phyloP scores from a whole-genome alignment of 2,329 filamentous ascomycete genomes.

The Camillea tinctor region DNA sequence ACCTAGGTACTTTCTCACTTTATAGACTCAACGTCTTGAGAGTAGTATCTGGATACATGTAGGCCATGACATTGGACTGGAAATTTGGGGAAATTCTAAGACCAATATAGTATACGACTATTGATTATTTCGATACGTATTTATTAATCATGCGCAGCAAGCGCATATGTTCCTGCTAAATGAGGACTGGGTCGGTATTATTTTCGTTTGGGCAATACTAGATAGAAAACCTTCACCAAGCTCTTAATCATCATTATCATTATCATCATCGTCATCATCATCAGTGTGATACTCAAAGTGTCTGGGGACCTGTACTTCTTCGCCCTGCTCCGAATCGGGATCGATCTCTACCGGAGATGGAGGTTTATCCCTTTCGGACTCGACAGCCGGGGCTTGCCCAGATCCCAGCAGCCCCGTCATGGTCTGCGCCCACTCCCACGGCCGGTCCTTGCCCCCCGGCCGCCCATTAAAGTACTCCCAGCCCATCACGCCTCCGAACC shows the following conservation, averaged over 20 bases:
- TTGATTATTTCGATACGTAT: too few species aligned
- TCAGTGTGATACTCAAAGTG: conserved; percentile 31
- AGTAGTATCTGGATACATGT: too few species aligned
- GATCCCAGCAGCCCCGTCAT: conserved; percentile 48
- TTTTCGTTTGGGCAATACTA: too few species aligned
- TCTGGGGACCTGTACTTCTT: conserved; percentile 13
- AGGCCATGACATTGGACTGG: too few species aligned
- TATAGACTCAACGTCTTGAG: too few species aligned
- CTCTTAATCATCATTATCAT: neutral
- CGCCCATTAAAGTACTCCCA: conserved; percentile 83
- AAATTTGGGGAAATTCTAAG: too few species aligned
- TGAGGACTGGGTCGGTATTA: too few species aligned
- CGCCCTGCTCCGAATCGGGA: conserved; percentile 16
- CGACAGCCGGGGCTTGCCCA: neutral
- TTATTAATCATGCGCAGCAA: too few species aligned
- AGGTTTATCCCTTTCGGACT: neutral
- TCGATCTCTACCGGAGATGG: conserved; percentile 13
- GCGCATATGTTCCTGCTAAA: too few species aligned
- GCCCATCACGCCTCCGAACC: conserved; percentile 78
- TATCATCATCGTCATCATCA: conserved; percentile 23
- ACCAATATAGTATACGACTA: too few species aligned
- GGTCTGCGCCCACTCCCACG: conserved; percentile 72
- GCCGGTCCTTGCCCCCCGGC: conserved; percentile 55
- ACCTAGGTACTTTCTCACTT: too few species aligned
- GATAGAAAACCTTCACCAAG: too few species aligned